Conservation (phyloP, 2,329 filamentous ascomycete genomes). For the Akanthomyces dipterigenus region DNA sequence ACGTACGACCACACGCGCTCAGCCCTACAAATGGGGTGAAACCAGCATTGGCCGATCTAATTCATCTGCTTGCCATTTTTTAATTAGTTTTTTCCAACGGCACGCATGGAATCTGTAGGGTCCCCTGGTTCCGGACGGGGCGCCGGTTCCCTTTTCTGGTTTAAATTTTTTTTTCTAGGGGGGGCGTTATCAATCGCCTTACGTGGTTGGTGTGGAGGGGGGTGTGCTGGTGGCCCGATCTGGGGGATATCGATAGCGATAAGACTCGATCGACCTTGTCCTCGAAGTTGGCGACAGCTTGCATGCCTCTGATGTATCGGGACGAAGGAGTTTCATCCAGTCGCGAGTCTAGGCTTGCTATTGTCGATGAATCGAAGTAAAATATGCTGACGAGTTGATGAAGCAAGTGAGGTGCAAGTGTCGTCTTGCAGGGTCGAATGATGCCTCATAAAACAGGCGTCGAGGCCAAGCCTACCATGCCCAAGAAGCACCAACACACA, state of each 20-base stretch:
- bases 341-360: too few relatives aligned
- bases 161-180: neutral
- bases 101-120: neutral
- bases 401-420: too few relatives aligned
- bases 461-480: too few relatives aligned
- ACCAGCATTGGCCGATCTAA: neutral
- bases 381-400: too few relatives aligned
- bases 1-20: neutral
- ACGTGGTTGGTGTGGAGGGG: neutral
- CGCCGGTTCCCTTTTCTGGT: neutral
- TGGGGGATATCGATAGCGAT: neutral
- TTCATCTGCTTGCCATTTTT: neutral
- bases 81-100: neutral
- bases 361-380: too few relatives aligned
- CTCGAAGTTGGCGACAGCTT: too few relatives aligned
- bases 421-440: too few relatives aligned
- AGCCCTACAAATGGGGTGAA: conserved; percentile 3
- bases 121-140: neutral
- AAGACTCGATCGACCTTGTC: neutral
- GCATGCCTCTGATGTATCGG: too few relatives aligned
- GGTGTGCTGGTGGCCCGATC: neutral
- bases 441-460: too few relatives aligned
- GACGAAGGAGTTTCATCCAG: too few relatives aligned
- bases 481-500: too few relatives aligned
- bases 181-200: neutral